These are phyloP conservation scores for Vigna reflexopilosa DNA, from an alignment of 306 rosid genomes.

Conservation along the genomic window DNA sequence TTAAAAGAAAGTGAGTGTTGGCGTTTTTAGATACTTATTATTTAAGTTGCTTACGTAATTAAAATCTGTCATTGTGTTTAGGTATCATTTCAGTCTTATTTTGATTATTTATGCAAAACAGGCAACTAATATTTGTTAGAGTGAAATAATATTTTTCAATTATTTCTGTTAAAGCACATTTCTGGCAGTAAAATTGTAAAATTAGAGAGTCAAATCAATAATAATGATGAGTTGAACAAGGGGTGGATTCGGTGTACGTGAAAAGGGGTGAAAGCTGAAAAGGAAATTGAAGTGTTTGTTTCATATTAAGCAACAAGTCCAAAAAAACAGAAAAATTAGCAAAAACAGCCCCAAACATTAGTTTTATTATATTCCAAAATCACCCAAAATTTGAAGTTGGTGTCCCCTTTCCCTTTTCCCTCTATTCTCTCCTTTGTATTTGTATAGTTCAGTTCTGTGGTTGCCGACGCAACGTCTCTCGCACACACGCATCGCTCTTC, in stretches of 20 bases:
- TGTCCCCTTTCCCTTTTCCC: slow-evolving; percentile 65
- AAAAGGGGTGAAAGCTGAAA: slow-evolving; percentile 25
- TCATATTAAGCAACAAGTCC: neutral
- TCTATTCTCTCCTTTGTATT: slow-evolving; percentile 21
- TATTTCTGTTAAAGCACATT: neutral
- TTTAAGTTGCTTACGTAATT: no score
- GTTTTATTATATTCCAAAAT: neutral
- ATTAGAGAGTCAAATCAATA: slow-evolving; percentile 31
- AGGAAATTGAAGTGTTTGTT: slow-evolving; percentile 16
- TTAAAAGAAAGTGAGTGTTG: no score
- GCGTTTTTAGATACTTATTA: no score
- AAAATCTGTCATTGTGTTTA: neutral
- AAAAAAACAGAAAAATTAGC: neutral
- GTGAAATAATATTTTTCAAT: neutral
- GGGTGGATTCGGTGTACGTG: slow-evolving; percentile 10
- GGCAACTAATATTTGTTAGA: neutral
- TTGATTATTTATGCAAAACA: neutral
- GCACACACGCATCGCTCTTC: slow-evolving; percentile 35
- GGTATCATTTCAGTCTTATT: neutral
- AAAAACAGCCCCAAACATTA: slow-evolving; percentile 32
- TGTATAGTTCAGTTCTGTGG: slow-evolving; percentile 39
- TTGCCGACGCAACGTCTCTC: slow-evolving; percentile 47
- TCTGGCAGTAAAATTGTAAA: neutral
- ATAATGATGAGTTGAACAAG: slow-evolving; percentile 31
- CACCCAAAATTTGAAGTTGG: slow-evolving; percentile 52